phyloP scores from a whole-genome alignment of 2,329 filamentous ascomycete genomes.

The Fusarium paranaense region DNA sequence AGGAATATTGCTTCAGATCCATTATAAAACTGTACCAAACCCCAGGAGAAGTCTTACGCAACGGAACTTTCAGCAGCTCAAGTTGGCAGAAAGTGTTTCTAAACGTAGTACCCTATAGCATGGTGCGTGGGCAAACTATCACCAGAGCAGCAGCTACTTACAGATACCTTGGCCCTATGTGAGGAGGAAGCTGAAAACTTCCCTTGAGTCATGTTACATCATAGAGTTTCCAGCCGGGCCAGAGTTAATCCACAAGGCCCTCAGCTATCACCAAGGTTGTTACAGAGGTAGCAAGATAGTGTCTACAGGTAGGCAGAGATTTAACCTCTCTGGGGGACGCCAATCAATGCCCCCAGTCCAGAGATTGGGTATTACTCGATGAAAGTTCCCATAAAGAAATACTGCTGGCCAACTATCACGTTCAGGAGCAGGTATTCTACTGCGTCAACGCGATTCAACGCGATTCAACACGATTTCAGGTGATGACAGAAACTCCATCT shows the following conservation, averaged over 20 bases:
- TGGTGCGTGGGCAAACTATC: neutral
- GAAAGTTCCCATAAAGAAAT: neutral
- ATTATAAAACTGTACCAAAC: accelerated
- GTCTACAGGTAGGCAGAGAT: neutral
- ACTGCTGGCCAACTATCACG: neutral
- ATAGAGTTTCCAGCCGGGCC: neutral
- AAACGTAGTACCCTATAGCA: neutral
- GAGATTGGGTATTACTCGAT: neutral
- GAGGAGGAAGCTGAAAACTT: neutral
- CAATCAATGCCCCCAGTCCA: neutral
- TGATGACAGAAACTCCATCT: neutral
- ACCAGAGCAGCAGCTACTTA: neutral
- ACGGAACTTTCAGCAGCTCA: neutral
- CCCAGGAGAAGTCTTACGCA: neutral
- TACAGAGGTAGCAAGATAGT: neutral
- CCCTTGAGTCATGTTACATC: neutral
- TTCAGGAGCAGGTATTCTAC: neutral
- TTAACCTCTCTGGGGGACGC: neutral
- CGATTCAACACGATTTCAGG: neutral
- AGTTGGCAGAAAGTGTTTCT: neutral
- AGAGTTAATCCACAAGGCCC: neutral
- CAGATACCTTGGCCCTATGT: neutral
- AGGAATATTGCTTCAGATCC: neutral
- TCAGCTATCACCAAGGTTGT: neutral
- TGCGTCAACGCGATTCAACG: neutral